Evolutionary conservation across 352 stramenopile species (phyloP).

Genomic region (Phytopythium litorale): DNA sequence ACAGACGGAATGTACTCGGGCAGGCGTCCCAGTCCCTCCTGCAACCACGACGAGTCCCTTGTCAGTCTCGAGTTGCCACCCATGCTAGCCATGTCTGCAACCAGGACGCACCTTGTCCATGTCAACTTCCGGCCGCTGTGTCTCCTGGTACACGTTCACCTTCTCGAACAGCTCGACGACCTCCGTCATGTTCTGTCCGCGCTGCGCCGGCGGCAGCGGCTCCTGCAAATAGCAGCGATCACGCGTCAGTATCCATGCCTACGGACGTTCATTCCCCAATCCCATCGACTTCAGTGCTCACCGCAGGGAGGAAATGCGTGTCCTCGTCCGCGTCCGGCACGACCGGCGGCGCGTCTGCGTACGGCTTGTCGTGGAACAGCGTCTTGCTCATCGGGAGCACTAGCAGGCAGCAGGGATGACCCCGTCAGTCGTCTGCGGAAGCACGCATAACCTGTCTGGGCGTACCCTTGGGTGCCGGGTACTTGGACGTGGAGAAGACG

Average conservation of each 20-base stretch:
- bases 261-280: no score
- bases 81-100: neutral
- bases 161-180: constrained; percentile 83
- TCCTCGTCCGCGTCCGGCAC: constrained; percentile 70
- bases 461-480: constrained; percentile 62
- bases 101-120: constrained; percentile 55
- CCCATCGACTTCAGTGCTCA: constrained; percentile 4
- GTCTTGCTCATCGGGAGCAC: constrained; percentile 58
- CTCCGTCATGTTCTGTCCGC: constrained; percentile 76
- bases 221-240: constrained; percentile 28
- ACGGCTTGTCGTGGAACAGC: constrained; percentile 83
- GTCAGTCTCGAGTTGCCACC: neutral
- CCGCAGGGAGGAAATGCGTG: constrained; percentile 77
- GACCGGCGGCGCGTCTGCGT: constrained; percentile 67
- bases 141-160: constrained; percentile 76
- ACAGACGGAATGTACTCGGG: constrained; percentile 82
- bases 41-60: neutral
- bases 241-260: no score
- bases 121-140: constrained; percentile 66
- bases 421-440: no score
- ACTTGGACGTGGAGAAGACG: constrained; percentile 88
- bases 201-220: constrained; percentile 58
- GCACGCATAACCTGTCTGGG: neutral
- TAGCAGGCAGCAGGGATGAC: neutral
- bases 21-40: constrained; percentile 71